Evolutionary conservation across 2,329 filamentous ascomycete species (phyloP).

Genomic region (Neurospora sp.): DNA sequence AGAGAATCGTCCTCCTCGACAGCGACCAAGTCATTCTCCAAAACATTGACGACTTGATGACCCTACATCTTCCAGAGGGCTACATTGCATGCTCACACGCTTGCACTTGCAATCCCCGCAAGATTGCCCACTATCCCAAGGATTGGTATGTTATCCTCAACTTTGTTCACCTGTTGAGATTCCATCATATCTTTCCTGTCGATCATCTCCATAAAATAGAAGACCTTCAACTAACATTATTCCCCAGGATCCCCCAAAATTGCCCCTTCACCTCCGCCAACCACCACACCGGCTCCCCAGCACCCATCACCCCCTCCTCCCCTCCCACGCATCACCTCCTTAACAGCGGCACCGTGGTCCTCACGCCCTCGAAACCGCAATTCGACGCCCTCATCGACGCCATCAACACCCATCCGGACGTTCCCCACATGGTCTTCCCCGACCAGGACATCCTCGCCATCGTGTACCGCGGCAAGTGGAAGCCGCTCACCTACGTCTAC

Average conservation of each 20-base stretch:
- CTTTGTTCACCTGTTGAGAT: neutral
- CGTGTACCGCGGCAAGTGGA: slow-evolving; percentile 9
- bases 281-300: slow-evolving; percentile 2
- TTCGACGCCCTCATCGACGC: slow-evolving; percentile 21
- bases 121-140: slow-evolving; percentile 7
- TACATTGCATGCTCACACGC: slow-evolving; percentile 6
- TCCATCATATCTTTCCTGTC: neutral
- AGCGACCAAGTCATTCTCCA: slow-evolving; percentile 10
- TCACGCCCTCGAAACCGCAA: slow-evolving; percentile 21
- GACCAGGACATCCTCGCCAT: slow-evolving; percentile 11
- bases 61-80: slow-evolving; percentile 5
- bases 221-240: neutral
- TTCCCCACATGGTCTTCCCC: slow-evolving; percentile 8
- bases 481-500: slow-evolving; percentile 9
- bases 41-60: slow-evolving; percentile 12
- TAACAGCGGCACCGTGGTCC: slow-evolving; percentile 25
- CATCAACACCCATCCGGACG: slow-evolving; percentile 9
- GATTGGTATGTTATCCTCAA: slow-evolving; percentile 5
- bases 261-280: slow-evolving; percentile 5
- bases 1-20: slow-evolving; percentile 15
- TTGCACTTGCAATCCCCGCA: slow-evolving; percentile 10
- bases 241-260: slow-evolving; percentile 15
- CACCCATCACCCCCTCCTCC: slow-evolving; percentile 12
- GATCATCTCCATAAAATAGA: neutral
- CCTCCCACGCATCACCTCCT: slow-evolving; percentile 25